phyloP scores from a whole-genome alignment of 805 yeast species.

The Blastobotrys muscicola region DNA sequence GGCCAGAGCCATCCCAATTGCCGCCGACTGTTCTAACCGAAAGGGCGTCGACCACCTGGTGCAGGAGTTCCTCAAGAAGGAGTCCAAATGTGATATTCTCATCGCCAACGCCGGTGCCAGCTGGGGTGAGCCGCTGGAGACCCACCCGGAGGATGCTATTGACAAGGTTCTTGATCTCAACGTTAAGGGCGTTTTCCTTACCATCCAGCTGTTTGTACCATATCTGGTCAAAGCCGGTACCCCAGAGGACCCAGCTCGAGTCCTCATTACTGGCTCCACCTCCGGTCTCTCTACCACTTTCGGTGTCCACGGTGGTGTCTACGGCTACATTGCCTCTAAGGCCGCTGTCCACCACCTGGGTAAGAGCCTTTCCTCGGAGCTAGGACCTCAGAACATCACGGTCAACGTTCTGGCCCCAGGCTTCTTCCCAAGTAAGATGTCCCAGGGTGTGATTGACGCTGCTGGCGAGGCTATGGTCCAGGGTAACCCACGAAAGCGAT shows the following conservation, averaged over 20 bases:
- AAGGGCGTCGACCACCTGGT: conserved; percentile 39
- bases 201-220: conserved; percentile 56
- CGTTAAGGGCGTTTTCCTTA: conserved; percentile 56
- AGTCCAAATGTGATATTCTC: conserved; percentile 46
- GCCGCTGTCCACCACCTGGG: conserved; percentile 67
- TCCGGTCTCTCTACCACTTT: conserved; percentile 40
- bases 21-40: conserved; percentile 47
- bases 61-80: conserved; percentile 32
- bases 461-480: conserved; percentile 44
- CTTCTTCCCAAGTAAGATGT: conserved; percentile 67
- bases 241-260: conserved; percentile 51
- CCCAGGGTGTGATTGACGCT: conserved; percentile 48
- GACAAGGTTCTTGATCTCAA: conserved; percentile 56
- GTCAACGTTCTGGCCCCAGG: conserved; percentile 72
- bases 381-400: conserved; percentile 57
- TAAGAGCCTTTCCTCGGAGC: conserved; percentile 50
- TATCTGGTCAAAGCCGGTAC: conserved; percentile 44
- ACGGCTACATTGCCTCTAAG: conserved; percentile 65
- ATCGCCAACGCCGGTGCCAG: conserved; percentile 74
- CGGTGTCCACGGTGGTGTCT: conserved; percentile 42
- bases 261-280: conserved; percentile 57
- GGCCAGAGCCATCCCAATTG: conserved; percentile 36
- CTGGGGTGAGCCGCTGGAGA: conserved; percentile 60
- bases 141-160: conserved; percentile 52
- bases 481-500: conserved; percentile 51